phyloP scores from a whole-genome alignment of 148 eudicot genomes.

The Salicornia ramosissima region DNA sequence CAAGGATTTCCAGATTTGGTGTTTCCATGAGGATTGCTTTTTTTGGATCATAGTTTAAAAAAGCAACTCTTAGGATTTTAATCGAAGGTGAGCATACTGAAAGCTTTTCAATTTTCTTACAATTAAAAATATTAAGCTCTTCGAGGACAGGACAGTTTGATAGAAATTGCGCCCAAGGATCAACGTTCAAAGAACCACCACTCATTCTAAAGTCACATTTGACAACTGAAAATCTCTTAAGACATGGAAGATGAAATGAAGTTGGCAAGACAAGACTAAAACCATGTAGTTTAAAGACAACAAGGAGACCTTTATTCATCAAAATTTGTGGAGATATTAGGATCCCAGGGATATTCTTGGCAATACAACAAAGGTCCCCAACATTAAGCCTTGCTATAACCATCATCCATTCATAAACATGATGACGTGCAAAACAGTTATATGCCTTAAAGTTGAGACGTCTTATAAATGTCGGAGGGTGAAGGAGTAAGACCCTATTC shows the following conservation, averaged over 20 bases:
- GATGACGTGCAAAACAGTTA: background rate
- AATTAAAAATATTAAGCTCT: constrained; percentile 19
- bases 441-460: constrained; percentile 14
- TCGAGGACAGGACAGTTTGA: constrained; percentile 23
- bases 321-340: background rate
- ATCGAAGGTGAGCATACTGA: constrained; percentile 15
- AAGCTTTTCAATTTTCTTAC: constrained; percentile 5
- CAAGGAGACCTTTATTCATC: background rate
- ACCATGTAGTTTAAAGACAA: constrained; percentile 18
- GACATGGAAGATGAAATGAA: constrained; percentile 25
- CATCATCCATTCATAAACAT: constrained; percentile 9
- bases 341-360: background rate
- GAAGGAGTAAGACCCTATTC: constrained; percentile 17
- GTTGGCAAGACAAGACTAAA: background rate
- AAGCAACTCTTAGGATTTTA: constrained; percentile 14
- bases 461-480: constrained; percentile 14
- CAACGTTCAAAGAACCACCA: background rate
- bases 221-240: constrained; percentile 19
- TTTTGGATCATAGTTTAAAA: background rate
- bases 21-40: constrained; percentile 5
- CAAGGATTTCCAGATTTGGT: constrained; percentile 11
- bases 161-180: constrained; percentile 20
- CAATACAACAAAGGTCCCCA: constrained; percentile 19
- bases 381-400: constrained; percentile 18
- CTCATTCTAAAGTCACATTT: background rate